These are phyloP conservation scores for Xylariales sp. DNA, from an alignment of 2,329 filamentous ascomycete species.

Conservation along the genomic window DNA sequence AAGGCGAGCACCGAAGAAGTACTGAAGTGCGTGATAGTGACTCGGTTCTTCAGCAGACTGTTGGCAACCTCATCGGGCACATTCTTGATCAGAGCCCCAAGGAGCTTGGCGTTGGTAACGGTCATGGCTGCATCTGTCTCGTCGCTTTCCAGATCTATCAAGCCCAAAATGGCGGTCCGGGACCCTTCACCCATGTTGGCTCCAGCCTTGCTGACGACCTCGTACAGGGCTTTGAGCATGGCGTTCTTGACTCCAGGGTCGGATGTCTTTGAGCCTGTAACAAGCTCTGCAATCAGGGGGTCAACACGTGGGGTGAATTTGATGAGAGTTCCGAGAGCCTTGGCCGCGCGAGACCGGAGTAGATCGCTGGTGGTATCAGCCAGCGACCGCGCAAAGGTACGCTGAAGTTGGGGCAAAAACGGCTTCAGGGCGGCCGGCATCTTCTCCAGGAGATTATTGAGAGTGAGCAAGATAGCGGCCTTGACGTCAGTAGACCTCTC, in stretches of 20 bases:
- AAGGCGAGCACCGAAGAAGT: conserved; percentile 78
- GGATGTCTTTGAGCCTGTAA: conserved; percentile 88
- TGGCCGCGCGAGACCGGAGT: conserved; percentile 81
- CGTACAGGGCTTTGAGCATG: conserved; percentile 95
- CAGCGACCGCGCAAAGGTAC: conserved; percentile 93
- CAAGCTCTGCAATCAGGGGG: conserved; percentile 84
- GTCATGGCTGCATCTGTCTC: conserved; percentile 73
- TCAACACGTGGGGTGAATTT: conserved; percentile 93
- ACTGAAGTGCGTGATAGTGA: conserved; percentile 71
- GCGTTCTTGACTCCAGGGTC: conserved; percentile 86
- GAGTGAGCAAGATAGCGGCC: conserved; percentile 84
- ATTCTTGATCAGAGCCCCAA: conserved; percentile 86
- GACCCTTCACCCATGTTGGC: conserved; percentile 92
- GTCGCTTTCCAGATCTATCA: conserved; percentile 82
- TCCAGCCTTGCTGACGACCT: conserved; percentile 93
- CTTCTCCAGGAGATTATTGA: conserved; percentile 95
- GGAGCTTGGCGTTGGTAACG: conserved; percentile 83
- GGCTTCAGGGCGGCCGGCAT: conserved; percentile 94
- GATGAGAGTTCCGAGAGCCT: conserved; percentile 90
- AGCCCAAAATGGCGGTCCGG: conserved; percentile 73
- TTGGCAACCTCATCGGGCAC: conserved; percentile 67
- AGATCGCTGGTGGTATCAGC: conserved; percentile 90
- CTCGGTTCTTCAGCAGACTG: conserved; percentile 60
- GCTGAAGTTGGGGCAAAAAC: conserved; percentile 92
- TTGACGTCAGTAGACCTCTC: conserved; percentile 96